Evolutionary conservation across 306 rosid species (phyloP).

Genomic region (Cucumis hystrix): DNA sequence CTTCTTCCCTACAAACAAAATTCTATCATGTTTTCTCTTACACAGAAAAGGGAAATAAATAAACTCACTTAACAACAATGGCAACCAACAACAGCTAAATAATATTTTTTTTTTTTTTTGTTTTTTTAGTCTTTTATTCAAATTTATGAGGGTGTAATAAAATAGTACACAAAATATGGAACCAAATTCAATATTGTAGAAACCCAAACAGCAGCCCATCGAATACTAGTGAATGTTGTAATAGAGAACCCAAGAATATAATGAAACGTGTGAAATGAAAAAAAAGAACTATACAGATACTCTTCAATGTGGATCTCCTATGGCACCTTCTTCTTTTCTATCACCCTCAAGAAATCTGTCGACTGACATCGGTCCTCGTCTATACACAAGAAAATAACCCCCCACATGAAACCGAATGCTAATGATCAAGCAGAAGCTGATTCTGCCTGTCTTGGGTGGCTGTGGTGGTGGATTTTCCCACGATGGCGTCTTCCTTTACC

Average conservation of each 20-base stretch:
- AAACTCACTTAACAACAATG: background rate
- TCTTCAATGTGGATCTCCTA: background rate
- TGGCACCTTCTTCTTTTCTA: background rate
- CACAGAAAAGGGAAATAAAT: background rate
- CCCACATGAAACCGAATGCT: background rate
- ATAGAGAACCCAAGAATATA: background rate
- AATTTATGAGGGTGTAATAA: constrained; percentile 29
- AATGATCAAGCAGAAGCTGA: constrained; percentile 29
- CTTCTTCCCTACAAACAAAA: background rate
- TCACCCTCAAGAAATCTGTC: constrained; percentile 2
- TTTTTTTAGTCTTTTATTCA: constrained; percentile 19
- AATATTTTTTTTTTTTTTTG: constrained; percentile 1
- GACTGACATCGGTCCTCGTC: background rate
- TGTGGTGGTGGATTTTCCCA: constrained; percentile 37
- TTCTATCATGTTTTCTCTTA: background rate
- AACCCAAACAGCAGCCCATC: background rate
- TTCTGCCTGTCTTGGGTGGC: constrained; percentile 21
- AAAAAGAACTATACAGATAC: background rate
- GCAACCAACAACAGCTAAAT: background rate
- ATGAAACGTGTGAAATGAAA: background rate
- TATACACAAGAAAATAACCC: constrained; percentile 1
- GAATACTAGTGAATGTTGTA: background rate
- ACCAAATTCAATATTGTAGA: constrained; percentile 26
- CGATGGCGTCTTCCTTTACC: constrained; percentile 53
- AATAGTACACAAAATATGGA: constrained; percentile 37